Evolutionary conservation across 257 asterid genomes (phyloP), one percentile per base, ranked within the genome.

Genomic region (Solanum rostratum): DNA sequence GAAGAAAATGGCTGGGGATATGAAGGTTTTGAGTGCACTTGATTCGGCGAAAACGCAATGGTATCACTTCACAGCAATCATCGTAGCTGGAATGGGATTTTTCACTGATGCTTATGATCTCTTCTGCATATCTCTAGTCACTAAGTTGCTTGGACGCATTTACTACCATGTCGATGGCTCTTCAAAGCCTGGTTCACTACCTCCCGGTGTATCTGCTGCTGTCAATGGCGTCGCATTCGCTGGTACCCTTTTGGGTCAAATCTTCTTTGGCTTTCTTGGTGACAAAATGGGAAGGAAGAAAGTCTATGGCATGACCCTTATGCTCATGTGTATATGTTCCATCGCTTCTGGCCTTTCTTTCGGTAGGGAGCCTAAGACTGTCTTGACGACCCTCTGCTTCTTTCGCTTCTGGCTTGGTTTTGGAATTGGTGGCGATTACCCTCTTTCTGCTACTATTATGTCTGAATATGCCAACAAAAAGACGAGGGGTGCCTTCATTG

Each of bases 381-480:
- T n/a, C n/a, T n/a, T n/a, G n/a, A n/a, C n/a, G n/a, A n/a, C n/a
- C n/a, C n/a, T n/a, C n/a, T n/a, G n/a, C n/a, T n/a, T n/a, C n/a
- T n/a, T n/a, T n/a, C n/a, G n/a, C n/a, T n/a, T n/a, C n/a, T n/a
- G n/a, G n/a, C n/a, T n/a, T n/a, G n/a, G n/a, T n/a, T n/a, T n/a
- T n/a, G n/a, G n/a, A n/a, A n/a, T n/a, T n/a, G n/a, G n/a, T n/a
- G n/a, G n/a, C n/a, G 95, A 92, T 41, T 92, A 92, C 73, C 95
- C 94, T 0, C 91, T 92, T 52, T 92, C 95, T n/a, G 95, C 96
- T 16, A 92, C 96, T 30, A 92, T 92, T 84, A 92, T 92, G 96
- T 91, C 96, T 2, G 96, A 92, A 79, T 92, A 92, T 20, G 94
- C 93, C 4, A 92, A 90, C 33, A 92, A 92, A 89, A 92, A 92